Evolutionary conservation across 495 filamentous ascomycete species (phyloP), one percentile per base, ranked within the genome.

Genomic region (Penicillium malachiteum): DNA sequence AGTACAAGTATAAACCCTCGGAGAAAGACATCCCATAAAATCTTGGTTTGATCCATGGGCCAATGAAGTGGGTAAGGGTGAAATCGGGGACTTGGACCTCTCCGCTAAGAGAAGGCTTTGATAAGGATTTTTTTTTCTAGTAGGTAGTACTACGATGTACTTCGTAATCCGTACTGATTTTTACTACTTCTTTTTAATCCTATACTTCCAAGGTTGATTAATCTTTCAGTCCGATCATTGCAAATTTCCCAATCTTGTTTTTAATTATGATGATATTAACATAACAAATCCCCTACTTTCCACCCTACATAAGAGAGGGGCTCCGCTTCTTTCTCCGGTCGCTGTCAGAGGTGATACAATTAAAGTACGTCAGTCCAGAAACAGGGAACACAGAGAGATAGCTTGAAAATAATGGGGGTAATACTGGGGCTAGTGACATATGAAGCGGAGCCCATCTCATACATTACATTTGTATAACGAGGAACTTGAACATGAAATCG

Each of bases 311-410:
- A 26, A 26, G 21, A 26, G 21, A 26, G 21, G 21, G 21, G 21
- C 21, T 26, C 21, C 21, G 21, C 2, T 26, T 26, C 21, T 26
- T 46, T 31, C 43, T 46, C 53, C 39, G 39, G 53, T 50, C 46
- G 30, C 53, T 35, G 33, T 30, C 38, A 33, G 26, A 21, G 43
- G 52, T 45, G 35, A 41, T 49, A 49, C 32, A 21, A 49, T 38
- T 35, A 32, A 13, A 38, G 30, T 40, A 49, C 44, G 41, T 63
- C 60, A 54, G 52, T 51, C 37, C 54, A 56, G 53, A 58, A 62
- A 61, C 62, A 61, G 55, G 59, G 59, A 62, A 65, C 32, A 55
- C 45, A 32, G 21, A 46, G 16, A 46, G 13, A 30, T 42, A 53
- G 38, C 26, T 12, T 35, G 46, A 6, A n/a, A 26, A 55, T 49